Percentiles rank a stretch among this genome's conserved stretches.
Evolutionary conservation across 108 stramenopile species (phyloP).

Genomic region (Skeletonema menzelii): DNA sequence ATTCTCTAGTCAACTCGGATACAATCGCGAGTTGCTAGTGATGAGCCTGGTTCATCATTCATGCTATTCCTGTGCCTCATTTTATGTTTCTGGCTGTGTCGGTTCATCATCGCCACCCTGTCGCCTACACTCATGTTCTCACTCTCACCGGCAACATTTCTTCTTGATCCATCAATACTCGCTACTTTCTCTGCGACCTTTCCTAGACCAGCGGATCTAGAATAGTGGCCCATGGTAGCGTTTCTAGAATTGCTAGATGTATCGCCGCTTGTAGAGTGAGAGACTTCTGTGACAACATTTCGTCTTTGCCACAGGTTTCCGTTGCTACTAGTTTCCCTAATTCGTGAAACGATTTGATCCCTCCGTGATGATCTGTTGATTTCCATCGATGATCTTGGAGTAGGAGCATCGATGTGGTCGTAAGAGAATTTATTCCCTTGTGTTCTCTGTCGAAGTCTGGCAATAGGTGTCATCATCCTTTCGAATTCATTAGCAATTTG

Average conservation of each 20-base stretch:
- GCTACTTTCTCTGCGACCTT: background rate
- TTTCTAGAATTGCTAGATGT: background rate
- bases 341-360: constrained; percentile 23
- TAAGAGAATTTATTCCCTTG: background rate
- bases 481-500: background rate
- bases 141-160: background rate
- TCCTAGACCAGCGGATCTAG: background rate
- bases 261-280: background rate
- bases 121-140: constrained; percentile 14
- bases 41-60: constrained; percentile 18
- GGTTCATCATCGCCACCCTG: constrained; percentile 26
- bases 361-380: constrained; percentile 3
- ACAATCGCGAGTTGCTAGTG: constrained; percentile 27
- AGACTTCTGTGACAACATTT: background rate
- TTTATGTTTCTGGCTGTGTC: constrained; percentile 5
- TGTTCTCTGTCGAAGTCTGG: constrained; percentile 16
- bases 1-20: constrained; percentile 19
- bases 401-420: constrained; percentile 10
- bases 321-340: constrained; percentile 8
- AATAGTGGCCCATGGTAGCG: background rate
- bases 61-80: background rate
- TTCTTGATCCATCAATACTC: background rate
- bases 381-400: background rate
- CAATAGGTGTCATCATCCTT: constrained; percentile 35
- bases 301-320: background rate